These are phyloP conservation scores for Dictyostelium capitatum DNA, from an alignment of 78 protist species.

Conservation along the genomic window DNA sequence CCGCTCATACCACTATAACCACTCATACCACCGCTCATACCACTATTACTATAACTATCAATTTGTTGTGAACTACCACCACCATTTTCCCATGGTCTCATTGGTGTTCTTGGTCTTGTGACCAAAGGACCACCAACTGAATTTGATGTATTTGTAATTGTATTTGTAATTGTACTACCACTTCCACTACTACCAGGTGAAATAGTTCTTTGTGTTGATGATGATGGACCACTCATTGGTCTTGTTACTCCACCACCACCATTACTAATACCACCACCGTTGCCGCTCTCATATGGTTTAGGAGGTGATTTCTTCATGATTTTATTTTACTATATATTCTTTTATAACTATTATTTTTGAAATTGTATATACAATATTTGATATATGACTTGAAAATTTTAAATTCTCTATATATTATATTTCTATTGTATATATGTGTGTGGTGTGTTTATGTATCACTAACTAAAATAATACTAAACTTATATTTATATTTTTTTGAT, in stretches of 20 bases:
- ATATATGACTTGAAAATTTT: no score
- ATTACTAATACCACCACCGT: not conserved
- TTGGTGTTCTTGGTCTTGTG: constrained; percentile 67
- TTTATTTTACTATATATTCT: not conserved
- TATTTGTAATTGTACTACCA: not conserved
- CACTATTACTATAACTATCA: constrained; percentile 22
- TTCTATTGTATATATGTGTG: no score
- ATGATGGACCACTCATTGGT: not conserved
- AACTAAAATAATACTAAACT: no score
- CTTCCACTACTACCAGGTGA: constrained; percentile 3
- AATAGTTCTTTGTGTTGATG: not conserved
- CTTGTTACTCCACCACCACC: not conserved
- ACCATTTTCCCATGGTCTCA: constrained; percentile 73
- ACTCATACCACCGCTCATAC: not conserved
- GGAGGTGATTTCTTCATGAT: constrained; percentile 7
- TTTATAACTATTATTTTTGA: no score
- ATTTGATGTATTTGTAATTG: not conserved
- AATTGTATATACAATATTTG: no score
- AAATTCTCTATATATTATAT: no score
- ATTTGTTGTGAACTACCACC: not conserved
- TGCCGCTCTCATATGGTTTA: not conserved
- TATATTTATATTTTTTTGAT: no score
- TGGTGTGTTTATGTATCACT: no score
- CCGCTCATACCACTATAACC: not conserved
- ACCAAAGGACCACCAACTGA: constrained; percentile 18